Conservation (phyloP, 495 filamentous ascomycete species). For the Talaromyces borbonicus region DNA sequence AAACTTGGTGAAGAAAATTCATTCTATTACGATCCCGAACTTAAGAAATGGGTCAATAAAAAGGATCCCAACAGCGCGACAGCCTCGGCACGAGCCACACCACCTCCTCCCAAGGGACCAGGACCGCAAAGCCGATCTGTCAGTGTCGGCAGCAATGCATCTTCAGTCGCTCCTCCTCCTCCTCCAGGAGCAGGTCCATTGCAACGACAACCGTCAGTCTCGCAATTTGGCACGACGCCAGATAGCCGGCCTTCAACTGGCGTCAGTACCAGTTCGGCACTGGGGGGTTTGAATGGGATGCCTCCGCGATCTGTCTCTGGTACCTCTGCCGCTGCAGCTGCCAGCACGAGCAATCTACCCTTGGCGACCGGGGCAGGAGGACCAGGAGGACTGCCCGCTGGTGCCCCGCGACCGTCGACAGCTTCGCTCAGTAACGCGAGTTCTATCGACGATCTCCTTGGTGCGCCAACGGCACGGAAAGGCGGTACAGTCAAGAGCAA, state of each 20-base stretch:
- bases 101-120: slow-evolving; percentile 41
- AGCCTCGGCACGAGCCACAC: slow-evolving; percentile 37
- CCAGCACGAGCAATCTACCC: slow-evolving; percentile 17
- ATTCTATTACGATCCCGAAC: slow-evolving; percentile 87
- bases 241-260: slow-evolving; percentile 32
- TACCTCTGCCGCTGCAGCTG: slow-evolving; percentile 23
- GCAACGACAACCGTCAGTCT: slow-evolving; percentile 21
- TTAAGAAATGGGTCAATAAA: slow-evolving; percentile 98
- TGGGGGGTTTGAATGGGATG: slow-evolving; percentile 11
- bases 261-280: no score
- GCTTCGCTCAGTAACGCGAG: slow-evolving; percentile 63
- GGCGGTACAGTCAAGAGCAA: slow-evolving; percentile 56
- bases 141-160: slow-evolving; percentile 29
- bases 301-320: slow-evolving; percentile 29
- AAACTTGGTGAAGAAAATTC: slow-evolving; percentile 91
- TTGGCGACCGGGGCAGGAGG: slow-evolving; percentile 17
- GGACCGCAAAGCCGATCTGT: slow-evolving; percentile 31
- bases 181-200: slow-evolving; percentile 15
- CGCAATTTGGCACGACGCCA: slow-evolving; percentile 13
- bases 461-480: slow-evolving; percentile 57
- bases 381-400: slow-evolving; percentile 15
- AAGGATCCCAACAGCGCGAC: slow-evolving; percentile 50
- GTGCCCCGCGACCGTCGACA: slow-evolving; percentile 45
- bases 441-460: slow-evolving; percentile 78
- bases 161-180: slow-evolving; percentile 11